Evolutionary conservation across 805 yeast species (phyloP).

Genomic region (Candida rishiriensis): DNA sequence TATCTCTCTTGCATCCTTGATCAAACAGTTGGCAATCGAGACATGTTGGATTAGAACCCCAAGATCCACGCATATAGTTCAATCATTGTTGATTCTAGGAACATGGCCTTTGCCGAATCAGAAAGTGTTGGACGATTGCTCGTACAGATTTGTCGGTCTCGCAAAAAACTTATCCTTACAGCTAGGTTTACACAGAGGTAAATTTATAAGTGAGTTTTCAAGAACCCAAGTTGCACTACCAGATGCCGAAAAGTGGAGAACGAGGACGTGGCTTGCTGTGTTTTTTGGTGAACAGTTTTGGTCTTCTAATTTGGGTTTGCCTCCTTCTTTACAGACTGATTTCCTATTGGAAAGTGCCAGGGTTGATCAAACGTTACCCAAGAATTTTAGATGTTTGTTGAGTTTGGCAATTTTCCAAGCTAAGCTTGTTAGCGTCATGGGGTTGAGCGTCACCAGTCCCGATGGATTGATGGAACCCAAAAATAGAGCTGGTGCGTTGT

Average conservation of each 20-base stretch:
- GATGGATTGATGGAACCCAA: conserved; percentile 86
- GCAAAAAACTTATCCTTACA: conserved; percentile 84
- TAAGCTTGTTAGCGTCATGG: conserved; percentile 80
- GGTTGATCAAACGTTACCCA: conserved; percentile 60
- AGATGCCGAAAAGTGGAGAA: conserved; percentile 91
- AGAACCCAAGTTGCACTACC: conserved; percentile 85
- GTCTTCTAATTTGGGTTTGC: conserved; percentile 83
- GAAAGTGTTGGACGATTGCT: conserved; percentile 86
- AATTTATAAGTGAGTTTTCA: conserved; percentile 84
- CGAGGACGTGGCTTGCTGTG: conserved; percentile 86
- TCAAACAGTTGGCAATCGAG: conserved; percentile 83
- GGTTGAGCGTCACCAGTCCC: conserved; percentile 75
- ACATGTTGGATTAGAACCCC: conserved; percentile 94
- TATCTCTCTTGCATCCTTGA: conserved; percentile 66
- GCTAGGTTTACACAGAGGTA: conserved; percentile 86
- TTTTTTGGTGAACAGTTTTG: conserved; percentile 87
- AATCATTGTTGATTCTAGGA: conserved; percentile 77
- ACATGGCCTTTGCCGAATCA: conserved; percentile 93
- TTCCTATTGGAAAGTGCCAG: conserved; percentile 76
- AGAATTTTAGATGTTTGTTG: conserved; percentile 65
- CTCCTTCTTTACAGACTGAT: conserved; percentile 82
- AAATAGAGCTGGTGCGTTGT: conserved; percentile 73
- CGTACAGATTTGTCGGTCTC: conserved; percentile 81
- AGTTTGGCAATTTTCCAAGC: conserved; percentile 79
- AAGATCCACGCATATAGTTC: conserved; percentile 88